Percentiles rank a stretch among this genome's conserved stretches.
Conservation (phyloP, 257 asterid species). For the Orobanche coerulescens region DNA sequence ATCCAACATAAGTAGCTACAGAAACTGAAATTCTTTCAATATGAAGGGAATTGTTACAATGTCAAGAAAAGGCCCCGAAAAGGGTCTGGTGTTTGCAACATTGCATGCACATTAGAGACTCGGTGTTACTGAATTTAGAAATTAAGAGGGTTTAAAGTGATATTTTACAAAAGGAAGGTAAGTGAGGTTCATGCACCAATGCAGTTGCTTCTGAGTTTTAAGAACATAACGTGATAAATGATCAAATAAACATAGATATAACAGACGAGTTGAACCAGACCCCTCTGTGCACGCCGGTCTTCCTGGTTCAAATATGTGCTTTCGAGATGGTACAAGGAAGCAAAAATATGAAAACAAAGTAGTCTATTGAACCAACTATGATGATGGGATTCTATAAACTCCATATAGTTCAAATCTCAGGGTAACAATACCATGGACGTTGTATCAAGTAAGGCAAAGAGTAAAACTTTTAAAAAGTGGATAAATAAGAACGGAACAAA, state of each 20-base stretch:
- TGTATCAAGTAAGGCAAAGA: not conserved
- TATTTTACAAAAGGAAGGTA: not conserved
- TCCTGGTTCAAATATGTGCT: slow-evolving; percentile 14
- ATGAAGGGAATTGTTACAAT: slow-evolving; percentile 13
- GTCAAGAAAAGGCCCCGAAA: not conserved
- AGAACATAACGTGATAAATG: not conserved
- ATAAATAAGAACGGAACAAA: slow-evolving; percentile 12
- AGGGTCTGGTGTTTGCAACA: slow-evolving; percentile 8
- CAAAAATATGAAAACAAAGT: not conserved
- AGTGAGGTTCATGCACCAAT: not conserved
- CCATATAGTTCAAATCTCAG: not conserved
- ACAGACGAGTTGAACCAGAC: not conserved
- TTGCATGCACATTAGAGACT: slow-evolving; percentile 10
- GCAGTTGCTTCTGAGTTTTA: slow-evolving; percentile 18
- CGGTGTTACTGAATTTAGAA: not conserved
- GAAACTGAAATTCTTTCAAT: not conserved
- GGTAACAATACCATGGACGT: slow-evolving; percentile 2
- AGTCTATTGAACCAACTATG: not conserved
- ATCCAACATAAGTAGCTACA: slow-evolving; percentile 17
- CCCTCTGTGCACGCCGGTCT: not conserved
- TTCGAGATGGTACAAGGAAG: slow-evolving; percentile 6
- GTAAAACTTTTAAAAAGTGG: not conserved
- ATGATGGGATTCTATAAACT: slow-evolving; percentile 4
- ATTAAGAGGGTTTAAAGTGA: not conserved
- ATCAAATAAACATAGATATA: not conserved